phyloP scores from a whole-genome alignment of 257 asterid genomes.

The Salvia miltiorrhiza region DNA sequence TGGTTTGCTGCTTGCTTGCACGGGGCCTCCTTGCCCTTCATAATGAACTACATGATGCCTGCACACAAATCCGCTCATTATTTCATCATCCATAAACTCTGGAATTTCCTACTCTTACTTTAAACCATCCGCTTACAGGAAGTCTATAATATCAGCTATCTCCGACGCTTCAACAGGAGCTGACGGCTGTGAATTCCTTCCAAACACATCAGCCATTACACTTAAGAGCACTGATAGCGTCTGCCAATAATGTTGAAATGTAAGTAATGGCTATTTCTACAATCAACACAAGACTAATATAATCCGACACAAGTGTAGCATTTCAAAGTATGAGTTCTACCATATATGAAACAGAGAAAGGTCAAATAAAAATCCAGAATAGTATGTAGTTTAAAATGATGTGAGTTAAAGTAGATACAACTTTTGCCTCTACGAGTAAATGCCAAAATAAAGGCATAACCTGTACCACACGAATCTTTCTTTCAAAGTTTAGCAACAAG shows the following conservation, averaged over 20 bases:
- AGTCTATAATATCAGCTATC: constrained; percentile 81
- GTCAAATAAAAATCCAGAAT: background rate
- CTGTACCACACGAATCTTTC: background rate
- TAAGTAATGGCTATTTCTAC: background rate
- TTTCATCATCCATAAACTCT: background rate
- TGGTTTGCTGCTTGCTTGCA: constrained; percentile 82
- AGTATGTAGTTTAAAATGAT: background rate
- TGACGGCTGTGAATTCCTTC: constrained; percentile 70
- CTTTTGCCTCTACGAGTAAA: background rate
- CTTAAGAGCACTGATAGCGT: constrained; percentile 63
- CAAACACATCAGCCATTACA: constrained; percentile 85
- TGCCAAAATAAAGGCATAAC: constrained; percentile 4
- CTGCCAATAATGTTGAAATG: constrained; percentile 33
- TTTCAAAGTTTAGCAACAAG: background rate
- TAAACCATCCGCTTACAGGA: constrained; percentile 49
- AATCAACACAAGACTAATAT: background rate
- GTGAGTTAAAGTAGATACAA: background rate
- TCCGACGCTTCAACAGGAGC: constrained; percentile 77
- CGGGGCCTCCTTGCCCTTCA: constrained; percentile 93
- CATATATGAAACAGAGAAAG: background rate
- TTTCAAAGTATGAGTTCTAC: background rate
- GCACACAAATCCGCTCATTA: constrained; percentile 1
- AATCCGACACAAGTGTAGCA: background rate
- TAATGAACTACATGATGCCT: constrained; percentile 90
- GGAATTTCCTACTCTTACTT: background rate